These are phyloP conservation scores for Fomitopsis pulvina DNA, from an alignment of 768 basidiomycete genomes.

Conservation along the genomic window DNA sequence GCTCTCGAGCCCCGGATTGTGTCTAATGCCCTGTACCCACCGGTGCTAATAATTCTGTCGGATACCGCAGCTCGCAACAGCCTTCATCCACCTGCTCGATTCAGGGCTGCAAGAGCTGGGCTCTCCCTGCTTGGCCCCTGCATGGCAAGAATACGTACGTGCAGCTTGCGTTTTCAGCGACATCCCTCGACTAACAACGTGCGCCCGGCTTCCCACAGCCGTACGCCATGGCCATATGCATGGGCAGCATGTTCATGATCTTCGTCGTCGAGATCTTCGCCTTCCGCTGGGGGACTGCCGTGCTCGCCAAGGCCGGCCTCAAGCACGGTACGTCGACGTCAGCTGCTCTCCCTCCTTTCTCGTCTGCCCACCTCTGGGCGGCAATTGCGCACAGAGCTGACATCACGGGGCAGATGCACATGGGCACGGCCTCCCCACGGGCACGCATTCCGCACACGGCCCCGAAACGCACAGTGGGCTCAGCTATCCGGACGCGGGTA, in stretches of 20 bases:
- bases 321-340: conserved; percentile 47
- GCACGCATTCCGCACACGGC: conserved; percentile 59
- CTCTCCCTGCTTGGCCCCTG: conserved; percentile 60
- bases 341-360: background rate
- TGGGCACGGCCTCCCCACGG: conserved; percentile 46
- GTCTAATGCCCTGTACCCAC: background rate
- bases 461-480: conserved; percentile 38
- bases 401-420: conserved; percentile 59
- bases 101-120: conserved; percentile 69
- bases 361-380: no score
- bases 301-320: conserved; percentile 60
- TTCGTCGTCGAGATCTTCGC: conserved; percentile 84
- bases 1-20: background rate
- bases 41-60: conserved; percentile 1
- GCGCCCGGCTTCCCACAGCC: conserved; percentile 41
- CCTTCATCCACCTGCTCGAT: conserved; percentile 77
- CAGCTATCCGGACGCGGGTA: background rate
- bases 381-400: no score
- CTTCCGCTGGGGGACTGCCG: conserved; percentile 78
- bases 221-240: conserved; percentile 74
- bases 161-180: background rate
- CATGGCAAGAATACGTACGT: conserved; percentile 74
- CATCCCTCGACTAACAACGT: background rate
- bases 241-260: conserved; percentile 75
- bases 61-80: conserved; percentile 68